Evolutionary conservation across 2,329 filamentous ascomycete genomes (phyloP), one percentile per base, ranked within the genome.

Genomic region (Colletotrichum tropicale): DNA sequence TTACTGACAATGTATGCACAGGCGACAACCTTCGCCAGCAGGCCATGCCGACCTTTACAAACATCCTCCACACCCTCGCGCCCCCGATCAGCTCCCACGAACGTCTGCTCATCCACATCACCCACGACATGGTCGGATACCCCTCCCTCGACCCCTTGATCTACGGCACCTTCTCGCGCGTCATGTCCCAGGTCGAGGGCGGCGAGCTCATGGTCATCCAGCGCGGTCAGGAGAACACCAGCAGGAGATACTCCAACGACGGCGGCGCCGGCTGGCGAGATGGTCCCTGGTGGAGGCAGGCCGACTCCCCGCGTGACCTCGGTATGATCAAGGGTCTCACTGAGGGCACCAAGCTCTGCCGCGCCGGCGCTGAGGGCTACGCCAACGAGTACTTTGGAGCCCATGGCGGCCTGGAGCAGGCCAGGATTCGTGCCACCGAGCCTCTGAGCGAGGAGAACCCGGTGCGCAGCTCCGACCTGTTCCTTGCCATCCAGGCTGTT

Each of bases 121-220:
- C 96, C 10, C 97, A 99, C 87, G 97, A 98, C 84, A 91, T 99
- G 58, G 93, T 96, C 79, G 95, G 95, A 79, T 99, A 99, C 84
- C 97, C 97, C 4, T 96, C 95, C 21, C 92, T 99, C 80, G 96
- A 98, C 83, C 96, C 96, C 21, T 91, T 98, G 70, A 95, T 98
- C 80, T 95, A 98, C 86, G 91, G 91, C 74, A 96, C 97, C 78
- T 99, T 99, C 87, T 94, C 94, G 71, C 93, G 96, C 69, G 96
- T 99, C 81, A 99, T 99, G 97, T 92, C 96, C n/a, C 97, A 99
- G 86, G 97, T 99, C 61, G 97, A 99, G 86, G 97, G 97, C 78
- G 97, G 97, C 71, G 97, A 98, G 81, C 89, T 99, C 21, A 90
- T 98, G 70, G 97, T 99, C 71, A 93, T 98, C 76, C 97, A 99